phyloP scores from a whole-genome alignment of 208 protist species.

The Giardia muris region DNA sequence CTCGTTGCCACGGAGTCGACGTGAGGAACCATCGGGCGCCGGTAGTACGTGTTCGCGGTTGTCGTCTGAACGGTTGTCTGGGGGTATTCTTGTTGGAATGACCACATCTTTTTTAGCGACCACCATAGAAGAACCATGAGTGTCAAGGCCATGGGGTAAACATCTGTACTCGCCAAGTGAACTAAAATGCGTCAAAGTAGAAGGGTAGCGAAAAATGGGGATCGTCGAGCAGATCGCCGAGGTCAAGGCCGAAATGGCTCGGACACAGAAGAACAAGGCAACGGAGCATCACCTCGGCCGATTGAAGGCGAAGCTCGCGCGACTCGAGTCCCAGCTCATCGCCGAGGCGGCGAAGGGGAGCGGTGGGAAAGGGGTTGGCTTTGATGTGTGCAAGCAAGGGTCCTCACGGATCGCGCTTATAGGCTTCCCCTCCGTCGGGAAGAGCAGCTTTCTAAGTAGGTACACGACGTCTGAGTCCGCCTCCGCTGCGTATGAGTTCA shows the following conservation, averaged over 20 bases:
- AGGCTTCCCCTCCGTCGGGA: constrained; percentile 45
- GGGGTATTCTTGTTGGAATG: neutral
- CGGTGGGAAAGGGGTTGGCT: neutral
- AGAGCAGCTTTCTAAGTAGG: constrained; percentile 17
- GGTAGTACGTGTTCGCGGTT: neutral
- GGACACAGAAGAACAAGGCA: constrained; percentile 93
- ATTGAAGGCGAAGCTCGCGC: constrained; percentile 79
- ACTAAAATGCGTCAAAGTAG: no score
- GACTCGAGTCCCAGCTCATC: constrained; percentile 47
- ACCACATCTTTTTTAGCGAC: no score
- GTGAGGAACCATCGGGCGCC: neutral
- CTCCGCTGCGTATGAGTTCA: constrained; percentile 41
- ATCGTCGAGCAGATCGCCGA: constrained; percentile 81
- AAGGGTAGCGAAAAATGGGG: no score
- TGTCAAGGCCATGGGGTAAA: no score
- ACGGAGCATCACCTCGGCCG: constrained; percentile 79
- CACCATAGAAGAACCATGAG: no score
- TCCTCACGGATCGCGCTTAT: constrained; percentile 24
- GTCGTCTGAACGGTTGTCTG: neutral
- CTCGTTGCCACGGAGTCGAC: neutral
- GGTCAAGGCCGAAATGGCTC: constrained; percentile 83
- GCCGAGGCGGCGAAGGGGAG: neutral
- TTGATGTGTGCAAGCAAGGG: constrained; percentile 38
- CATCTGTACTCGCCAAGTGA: no score
- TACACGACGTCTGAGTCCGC: constrained; percentile 33